Evolutionary conservation across 805 yeast genomes (phyloP), one percentile per base, ranked within the genome.

Genomic region (Candida vaughaniae): DNA sequence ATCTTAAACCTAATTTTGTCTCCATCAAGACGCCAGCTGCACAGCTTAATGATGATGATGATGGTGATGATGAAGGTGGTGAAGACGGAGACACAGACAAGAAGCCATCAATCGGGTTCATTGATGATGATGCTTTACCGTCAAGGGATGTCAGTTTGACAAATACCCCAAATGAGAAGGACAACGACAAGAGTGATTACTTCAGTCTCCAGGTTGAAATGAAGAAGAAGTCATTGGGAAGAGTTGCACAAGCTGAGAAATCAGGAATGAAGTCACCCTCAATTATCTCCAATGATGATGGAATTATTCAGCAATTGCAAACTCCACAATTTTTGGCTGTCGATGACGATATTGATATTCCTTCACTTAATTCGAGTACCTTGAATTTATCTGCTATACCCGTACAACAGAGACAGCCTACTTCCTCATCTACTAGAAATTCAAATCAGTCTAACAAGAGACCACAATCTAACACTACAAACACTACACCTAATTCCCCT

Each of bases 1-100:
- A 66, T 38, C 57, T 69, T 26, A 68, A 77, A 31, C 86, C 89
- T 0, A 77, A 77, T 31, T 81, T 85, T 47, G 77, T 85, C 23
- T 82, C 91, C 2, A 82, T 78, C 29, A 80, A 83, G 33, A 70
- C 84, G 33, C 93, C 93, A 1, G 72, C 77, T 42, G 77, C 91
- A 0, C 78, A 72, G 42, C 71, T 84, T 1, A 61, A 80, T 31
- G 86, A 81, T 40, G 83, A 81, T 43, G 87, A 83, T 0, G 75
- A 75, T 15, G 89, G 85, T 11, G 54, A 33, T 3, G 49, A 36
- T 11, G 58, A 77, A 32, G 85, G 78, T 37, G 81, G 79, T 38
- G 85, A 82, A 0, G 75, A 73, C 14, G 87, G 84, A 7, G 38
- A 39, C 1, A 39, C 36, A 20, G 23, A 15, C 10, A 20, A 9